Conservation (phyloP, 1,284 basidiomycete species). For the Microbotryum silenes-acaulis region DNA sequence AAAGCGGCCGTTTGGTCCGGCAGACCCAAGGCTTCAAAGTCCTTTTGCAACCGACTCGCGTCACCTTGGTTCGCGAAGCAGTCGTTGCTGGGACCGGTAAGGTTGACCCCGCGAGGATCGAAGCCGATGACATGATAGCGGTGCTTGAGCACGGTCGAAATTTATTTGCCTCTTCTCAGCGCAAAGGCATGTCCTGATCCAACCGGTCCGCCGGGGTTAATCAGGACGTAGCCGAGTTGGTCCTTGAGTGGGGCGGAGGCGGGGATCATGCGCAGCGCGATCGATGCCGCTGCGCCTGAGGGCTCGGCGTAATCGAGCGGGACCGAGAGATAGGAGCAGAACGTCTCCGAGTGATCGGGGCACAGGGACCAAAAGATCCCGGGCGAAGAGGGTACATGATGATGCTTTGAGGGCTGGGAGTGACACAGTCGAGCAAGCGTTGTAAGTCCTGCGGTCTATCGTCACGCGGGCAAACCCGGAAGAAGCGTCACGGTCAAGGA, state of each 20-base stretch:
- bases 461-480: no score
- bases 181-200: constrained; percentile 13
- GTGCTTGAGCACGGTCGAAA: background rate
- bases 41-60: constrained; percentile 11
- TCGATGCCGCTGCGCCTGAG: constrained; percentile 2
- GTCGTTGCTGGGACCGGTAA: constrained; percentile 20
- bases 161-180: background rate
- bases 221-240: constrained; percentile 10
- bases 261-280: constrained; percentile 34
- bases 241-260: constrained; percentile 13
- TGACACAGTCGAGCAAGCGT: no score
- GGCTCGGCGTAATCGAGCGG: constrained; percentile 10
- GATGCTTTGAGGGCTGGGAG: no score
- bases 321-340: constrained; percentile 25
- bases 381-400: no score
- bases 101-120: constrained; percentile 33
- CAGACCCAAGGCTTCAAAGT: constrained; percentile 18
- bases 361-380: constrained; percentile 21
- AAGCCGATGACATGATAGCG: constrained; percentile 31
- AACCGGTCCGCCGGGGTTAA: constrained; percentile 32
- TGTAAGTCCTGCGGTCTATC: no score
- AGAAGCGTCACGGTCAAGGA: no score
- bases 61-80: constrained; percentile 19
- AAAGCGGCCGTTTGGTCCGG: background rate
- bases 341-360: constrained; percentile 13